Evolutionary conservation across 2,329 filamentous ascomycete genomes (phyloP), one percentile per base, ranked within the genome.

Genomic region (Ceratocystis cubensis): DNA sequence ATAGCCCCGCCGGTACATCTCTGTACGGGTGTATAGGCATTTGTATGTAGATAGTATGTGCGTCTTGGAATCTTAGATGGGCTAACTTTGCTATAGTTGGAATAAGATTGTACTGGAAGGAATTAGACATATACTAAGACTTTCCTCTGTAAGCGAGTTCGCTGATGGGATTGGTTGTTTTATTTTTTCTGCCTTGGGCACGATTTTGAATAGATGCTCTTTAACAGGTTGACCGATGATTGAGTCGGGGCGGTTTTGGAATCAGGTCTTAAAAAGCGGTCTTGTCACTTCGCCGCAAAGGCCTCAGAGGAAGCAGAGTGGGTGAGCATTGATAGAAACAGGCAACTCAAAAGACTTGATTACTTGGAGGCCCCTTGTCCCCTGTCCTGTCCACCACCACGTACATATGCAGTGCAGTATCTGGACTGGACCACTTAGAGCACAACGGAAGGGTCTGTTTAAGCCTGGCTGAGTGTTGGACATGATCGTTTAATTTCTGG

Each of bases 251-350:
- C 25, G 13, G 53, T 33, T 59, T 59, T 37, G 25, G 53, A 33
- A 59, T 59, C 13, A 59, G 53, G 53, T 17, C 53, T 59, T 59
- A 33, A 37, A 59, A 59, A 59, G 25, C 53, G 28, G 53, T 59
- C 53, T 59, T 59, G 53, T 59, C 53, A 59, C 5, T 37, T 25
- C 15, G 17, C 28, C 53, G 33, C 22, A 59, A 59, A 59, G 53
- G 53, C 25, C 53, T 30, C 53, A 59, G 25, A 33, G 53, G 33
- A 59, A 30, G n/a, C 48, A 59, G 28, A 30, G 28, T n/a, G 28
- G 5, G 28, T 59, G 53, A 30, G 28, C 53, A 59, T 33, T 30
- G 17, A 33, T 37, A 59, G 15, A 59, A 8, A 30, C n/a, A 25
- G 22, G 22, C 46, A 8, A 17, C 25, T 30, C 28, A 30, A 33